These are phyloP conservation scores for Sisymbrium altissimum DNA, from an alignment of 345 rosid genomes.

Conservation along the genomic window DNA sequence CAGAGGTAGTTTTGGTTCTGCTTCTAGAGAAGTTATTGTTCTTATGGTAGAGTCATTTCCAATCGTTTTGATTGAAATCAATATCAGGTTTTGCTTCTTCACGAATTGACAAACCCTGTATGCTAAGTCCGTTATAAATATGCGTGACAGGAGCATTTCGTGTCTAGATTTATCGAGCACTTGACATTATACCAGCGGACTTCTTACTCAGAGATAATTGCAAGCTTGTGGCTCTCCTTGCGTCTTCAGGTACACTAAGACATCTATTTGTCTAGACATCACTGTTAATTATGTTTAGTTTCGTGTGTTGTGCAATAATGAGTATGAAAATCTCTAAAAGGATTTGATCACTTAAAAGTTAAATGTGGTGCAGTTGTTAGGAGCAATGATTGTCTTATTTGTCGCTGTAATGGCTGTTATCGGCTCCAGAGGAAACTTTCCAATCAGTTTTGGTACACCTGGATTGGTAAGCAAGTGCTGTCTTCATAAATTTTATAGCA, in stretches of 20 bases:
- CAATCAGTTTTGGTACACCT: constrained; percentile 73
- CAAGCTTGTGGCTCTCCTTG: constrained; percentile 95
- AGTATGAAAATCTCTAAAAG: not conserved
- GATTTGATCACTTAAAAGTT: not conserved
- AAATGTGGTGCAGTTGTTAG: constrained; percentile 58
- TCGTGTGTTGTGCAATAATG: not conserved
- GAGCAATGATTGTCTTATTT: constrained; percentile 69
- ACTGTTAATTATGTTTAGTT: not conserved
- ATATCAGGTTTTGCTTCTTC: too few species aligned
- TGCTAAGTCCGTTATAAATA: not conserved
- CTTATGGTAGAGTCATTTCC: not conserved
- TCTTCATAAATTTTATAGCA: not conserved
- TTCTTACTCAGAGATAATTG: constrained; percentile 69
- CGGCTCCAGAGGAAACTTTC: constrained; percentile 62
- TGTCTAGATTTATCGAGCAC: constrained; percentile 56
- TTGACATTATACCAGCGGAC: constrained; percentile 71
- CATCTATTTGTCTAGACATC: not conserved
- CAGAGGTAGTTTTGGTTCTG: constrained; percentile 52
- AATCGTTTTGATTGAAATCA: not conserved
- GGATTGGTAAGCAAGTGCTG: constrained; percentile 62
- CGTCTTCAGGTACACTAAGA: constrained; percentile 78
- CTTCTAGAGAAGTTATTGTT: not conserved
- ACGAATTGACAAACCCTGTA: not conserved
- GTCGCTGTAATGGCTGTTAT: constrained; percentile 73
- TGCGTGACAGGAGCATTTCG: constrained; percentile 54